phyloP scores from a whole-genome alignment of 495 filamentous ascomycete species.

The Penicillium egyptiacum region DNA sequence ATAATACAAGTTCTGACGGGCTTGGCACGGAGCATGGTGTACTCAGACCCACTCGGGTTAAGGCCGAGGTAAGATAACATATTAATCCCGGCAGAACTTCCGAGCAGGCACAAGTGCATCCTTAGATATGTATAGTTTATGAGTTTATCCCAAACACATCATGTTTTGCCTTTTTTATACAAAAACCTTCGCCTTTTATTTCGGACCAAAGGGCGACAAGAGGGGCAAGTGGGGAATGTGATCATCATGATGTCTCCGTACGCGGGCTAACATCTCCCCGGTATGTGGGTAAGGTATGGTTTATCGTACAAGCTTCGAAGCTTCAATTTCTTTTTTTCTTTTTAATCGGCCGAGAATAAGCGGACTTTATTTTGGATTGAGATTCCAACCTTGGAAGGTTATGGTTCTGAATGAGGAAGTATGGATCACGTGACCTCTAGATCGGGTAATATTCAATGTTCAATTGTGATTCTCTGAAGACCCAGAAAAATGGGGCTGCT shows the following conservation, averaged over 20 bases:
- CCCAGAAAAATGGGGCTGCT: no score
- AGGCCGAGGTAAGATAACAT: background rate
- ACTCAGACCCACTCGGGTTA: background rate
- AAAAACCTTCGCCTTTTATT: background rate
- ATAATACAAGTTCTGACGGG: background rate
- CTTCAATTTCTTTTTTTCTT: background rate
- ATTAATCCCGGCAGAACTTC: background rate
- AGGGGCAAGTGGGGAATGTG: background rate
- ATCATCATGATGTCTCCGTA: slow-evolving; percentile 4
- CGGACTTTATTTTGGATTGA: background rate
- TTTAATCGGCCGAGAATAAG: background rate
- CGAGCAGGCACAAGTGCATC: background rate
- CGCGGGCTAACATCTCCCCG: slow-evolving; percentile 3
- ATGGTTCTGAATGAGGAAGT: no score
- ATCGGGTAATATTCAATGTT: no score
- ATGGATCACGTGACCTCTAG: no score
- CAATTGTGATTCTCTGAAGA: no score
- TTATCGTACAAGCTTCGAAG: background rate
- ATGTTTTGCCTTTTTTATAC: background rate
- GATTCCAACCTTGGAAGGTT: no score
- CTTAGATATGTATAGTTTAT: background rate
- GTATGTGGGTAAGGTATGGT: background rate
- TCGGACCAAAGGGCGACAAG: background rate
- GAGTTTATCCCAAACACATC: no score
- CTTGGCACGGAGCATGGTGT: background rate